A percentile compares a stretch with the other conserved stretches of the same genome.
Conservation (phyloP, 2,329 filamentous ascomycete genomes). For the Colletotrichum tropicale region DNA sequence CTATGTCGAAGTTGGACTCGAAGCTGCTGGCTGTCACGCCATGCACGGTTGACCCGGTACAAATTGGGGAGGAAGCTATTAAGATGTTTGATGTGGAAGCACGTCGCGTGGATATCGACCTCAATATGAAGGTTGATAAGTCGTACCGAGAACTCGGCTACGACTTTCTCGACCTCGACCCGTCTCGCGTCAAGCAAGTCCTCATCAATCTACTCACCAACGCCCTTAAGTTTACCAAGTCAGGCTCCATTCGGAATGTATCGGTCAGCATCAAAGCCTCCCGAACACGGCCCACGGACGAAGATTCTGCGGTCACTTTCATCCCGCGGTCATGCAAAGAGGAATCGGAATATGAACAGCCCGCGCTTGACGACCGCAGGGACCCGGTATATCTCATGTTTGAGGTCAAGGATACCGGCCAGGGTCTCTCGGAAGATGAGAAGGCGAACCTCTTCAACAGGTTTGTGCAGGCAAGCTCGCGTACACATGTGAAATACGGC, state of each 20-base stretch:
- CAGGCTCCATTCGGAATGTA: conserved; percentile 61
- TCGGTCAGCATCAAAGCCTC: conserved; percentile 52
- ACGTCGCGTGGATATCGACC: conserved; percentile 69
- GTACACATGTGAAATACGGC: conserved; percentile 79
- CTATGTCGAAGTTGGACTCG: conserved; percentile 77
- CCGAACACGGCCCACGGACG: conserved; percentile 39
- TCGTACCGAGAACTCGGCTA: conserved; percentile 63
- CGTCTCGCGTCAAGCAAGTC: conserved; percentile 77
- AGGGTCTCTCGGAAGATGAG: conserved; percentile 73
- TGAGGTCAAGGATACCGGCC: conserved; percentile 78
- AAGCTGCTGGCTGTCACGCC: conserved; percentile 76
- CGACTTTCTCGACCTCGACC: conserved; percentile 73
- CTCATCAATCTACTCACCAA: conserved; percentile 83
- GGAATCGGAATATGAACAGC: conserved; percentile 41
- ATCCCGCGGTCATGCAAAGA: conserved; percentile 60
- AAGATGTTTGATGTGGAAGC: conserved; percentile 83
- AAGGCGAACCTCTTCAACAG: conserved; percentile 78
- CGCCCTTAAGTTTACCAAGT: conserved; percentile 80
- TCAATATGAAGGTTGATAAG: conserved; percentile 67
- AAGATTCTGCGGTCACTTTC: conserved; percentile 59
- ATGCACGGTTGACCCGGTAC: conserved; percentile 69
- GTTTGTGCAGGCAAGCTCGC: conserved; percentile 78
- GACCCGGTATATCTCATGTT: conserved; percentile 71
- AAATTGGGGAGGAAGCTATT: conserved; percentile 68
- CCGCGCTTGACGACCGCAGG: conserved; percentile 29